Evolutionary conservation across 768 basidiomycete genomes (phyloP).

Genomic region (Boletus eberwhitei): DNA sequence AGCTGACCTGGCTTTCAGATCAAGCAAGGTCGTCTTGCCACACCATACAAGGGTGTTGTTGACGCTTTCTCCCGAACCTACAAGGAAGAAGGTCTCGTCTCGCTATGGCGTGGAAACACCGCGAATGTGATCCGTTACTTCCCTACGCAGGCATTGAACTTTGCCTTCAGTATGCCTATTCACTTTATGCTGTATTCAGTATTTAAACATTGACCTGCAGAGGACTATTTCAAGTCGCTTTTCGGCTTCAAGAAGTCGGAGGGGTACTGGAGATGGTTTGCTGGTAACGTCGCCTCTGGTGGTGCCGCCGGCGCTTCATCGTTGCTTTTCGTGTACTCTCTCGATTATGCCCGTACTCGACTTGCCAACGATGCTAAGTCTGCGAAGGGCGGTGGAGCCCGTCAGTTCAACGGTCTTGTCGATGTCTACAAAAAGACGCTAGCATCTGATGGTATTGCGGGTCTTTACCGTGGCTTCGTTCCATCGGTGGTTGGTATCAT

Average conservation of each 20-base stretch:
- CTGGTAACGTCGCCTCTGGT: conserved; percentile 97
- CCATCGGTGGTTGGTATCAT: conserved; percentile 99
- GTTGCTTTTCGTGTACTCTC: conserved; percentile 98
- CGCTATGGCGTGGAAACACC: conserved; percentile 99
- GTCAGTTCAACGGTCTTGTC: conserved; percentile 98
- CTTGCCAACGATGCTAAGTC: conserved; percentile 98
- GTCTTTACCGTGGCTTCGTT: conserved; percentile 99
- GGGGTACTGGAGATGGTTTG: conserved; percentile 98
- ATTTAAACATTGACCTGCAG: conserved; percentile 29
- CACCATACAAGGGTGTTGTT: conserved; percentile 93
- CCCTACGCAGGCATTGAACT: conserved; percentile 99
- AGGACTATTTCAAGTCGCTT: conserved; percentile 98
- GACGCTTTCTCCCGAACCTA: conserved; percentile 95
- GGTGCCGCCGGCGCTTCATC: conserved; percentile 99
- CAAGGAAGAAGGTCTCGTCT: conserved; percentile 90
- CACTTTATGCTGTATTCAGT: not conserved
- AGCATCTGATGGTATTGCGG: conserved; percentile 94
- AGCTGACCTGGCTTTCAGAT: conserved; percentile 51
- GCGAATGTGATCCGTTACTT: conserved; percentile 99
- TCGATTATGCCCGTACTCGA: conserved; percentile 99
- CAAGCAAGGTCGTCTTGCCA: conserved; percentile 96
- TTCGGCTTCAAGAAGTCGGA: conserved; percentile 99
- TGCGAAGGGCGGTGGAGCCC: conserved; percentile 83
- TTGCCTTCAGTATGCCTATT: conserved; percentile 88
- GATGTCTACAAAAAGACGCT: conserved; percentile 98